Evolutionary conservation across 2,329 filamentous ascomycete genomes (phyloP).

Genomic region (Phialocephala sp.): DNA sequence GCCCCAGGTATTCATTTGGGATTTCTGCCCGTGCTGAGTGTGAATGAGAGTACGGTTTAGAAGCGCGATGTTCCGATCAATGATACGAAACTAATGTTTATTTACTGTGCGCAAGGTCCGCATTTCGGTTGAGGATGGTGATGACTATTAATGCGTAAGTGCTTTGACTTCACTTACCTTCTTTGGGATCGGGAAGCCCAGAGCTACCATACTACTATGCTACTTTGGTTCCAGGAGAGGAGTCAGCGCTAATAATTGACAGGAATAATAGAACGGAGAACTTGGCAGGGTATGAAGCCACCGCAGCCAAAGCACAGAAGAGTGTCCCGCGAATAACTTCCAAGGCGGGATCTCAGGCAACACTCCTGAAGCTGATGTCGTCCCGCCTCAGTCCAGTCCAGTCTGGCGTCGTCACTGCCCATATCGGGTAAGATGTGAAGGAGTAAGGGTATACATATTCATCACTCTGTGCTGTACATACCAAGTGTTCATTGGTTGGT

Average conservation of each 20-base stretch:
- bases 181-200: neutral
- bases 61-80: conserved; percentile 38
- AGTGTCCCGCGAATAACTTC: conserved; percentile 18
- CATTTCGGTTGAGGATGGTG: conserved; percentile 49
- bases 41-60: conserved; percentile 9
- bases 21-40: conserved; percentile 37
- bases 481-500: neutral
- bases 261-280: conserved; percentile 12
- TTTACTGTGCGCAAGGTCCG: conserved; percentile 47
- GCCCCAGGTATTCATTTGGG: conserved; percentile 35
- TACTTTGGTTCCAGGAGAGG: neutral
- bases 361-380: conserved; percentile 18
- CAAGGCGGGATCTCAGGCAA: conserved; percentile 17
- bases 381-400: conserved; percentile 14
- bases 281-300: conserved; percentile 19
- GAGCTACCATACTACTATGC: neutral
- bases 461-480: neutral
- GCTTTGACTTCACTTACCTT: conserved; percentile 22
- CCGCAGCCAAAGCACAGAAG: conserved; percentile 18
- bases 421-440: neutral
- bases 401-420: neutral
- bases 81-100: conserved; percentile 47
- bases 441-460: neutral
- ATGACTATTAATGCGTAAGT: conserved; percentile 45
- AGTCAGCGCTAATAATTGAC: neutral